Evolutionary conservation across 805 yeast genomes (phyloP).

Genomic region (Sporopachydermia lactativora): DNA sequence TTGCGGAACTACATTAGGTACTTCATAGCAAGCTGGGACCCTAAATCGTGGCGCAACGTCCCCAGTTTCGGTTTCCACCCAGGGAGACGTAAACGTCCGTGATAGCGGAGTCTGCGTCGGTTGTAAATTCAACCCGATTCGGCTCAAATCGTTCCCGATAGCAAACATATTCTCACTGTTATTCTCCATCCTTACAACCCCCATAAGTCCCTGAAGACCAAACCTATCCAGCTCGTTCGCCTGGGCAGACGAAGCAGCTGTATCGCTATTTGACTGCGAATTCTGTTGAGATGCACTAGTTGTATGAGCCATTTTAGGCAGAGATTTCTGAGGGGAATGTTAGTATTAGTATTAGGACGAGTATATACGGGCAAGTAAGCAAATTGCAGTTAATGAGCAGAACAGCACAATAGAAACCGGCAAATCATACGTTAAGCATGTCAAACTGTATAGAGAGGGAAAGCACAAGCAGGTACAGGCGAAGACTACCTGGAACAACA

Average conservation of each 20-base stretch:
- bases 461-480: too few relatives aligned
- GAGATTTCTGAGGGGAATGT: too few relatives aligned
- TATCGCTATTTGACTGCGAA: not conserved
- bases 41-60: constrained; percentile 78
- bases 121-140: constrained; percentile 48
- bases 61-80: constrained; percentile 85
- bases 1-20: constrained; percentile 24
- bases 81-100: constrained; percentile 73
- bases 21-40: constrained; percentile 44
- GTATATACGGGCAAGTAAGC: too few relatives aligned
- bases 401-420: too few relatives aligned
- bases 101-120: constrained; percentile 32
- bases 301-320: too few relatives aligned
- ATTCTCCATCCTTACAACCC: constrained; percentile 47
- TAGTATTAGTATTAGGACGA: too few relatives aligned
- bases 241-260: too few relatives aligned
- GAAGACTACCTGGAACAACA: too few relatives aligned
- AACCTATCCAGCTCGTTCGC: constrained; percentile 37
- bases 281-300: too few relatives aligned
- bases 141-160: constrained; percentile 59
- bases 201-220: constrained; percentile 52
- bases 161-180: constrained; percentile 52
- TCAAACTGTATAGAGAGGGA: too few relatives aligned
- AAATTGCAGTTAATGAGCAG: too few relatives aligned
- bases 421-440: too few relatives aligned